Conservation (phyloP, 371 early-diverging fungal genomes). For the Choanephora cucurbitarum region DNA sequence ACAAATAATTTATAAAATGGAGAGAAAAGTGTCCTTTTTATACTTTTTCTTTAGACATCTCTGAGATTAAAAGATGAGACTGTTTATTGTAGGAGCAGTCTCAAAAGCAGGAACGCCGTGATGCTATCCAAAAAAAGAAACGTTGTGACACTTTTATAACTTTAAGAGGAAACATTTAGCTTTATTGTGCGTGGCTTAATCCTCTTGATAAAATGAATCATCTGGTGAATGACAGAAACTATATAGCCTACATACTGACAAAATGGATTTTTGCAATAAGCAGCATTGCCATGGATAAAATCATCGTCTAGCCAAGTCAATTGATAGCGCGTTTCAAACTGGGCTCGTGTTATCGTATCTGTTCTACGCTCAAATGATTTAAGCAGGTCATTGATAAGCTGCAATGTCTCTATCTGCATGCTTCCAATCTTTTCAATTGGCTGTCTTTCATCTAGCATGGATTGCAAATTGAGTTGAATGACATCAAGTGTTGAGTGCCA, state of each 20-base stretch:
- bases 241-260: neutral
- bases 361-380: neutral
- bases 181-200: no score
- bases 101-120: neutral
- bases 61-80: neutral
- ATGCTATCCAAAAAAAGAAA: no score
- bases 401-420: neutral
- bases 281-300: neutral
- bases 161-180: no score
- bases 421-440: neutral
- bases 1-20: no score
- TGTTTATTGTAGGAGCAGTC: neutral
- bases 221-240: no score
- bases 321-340: neutral
- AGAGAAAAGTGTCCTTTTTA: constrained; percentile 4
- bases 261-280: neutral
- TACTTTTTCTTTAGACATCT: constrained; percentile 4
- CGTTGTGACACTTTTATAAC: no score
- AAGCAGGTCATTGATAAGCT: neutral
- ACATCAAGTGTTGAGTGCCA: constrained; percentile 3
- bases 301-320: neutral
- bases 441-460: neutral
- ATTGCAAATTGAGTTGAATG: neutral
- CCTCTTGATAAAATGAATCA: no score
- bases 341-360: neutral